These are phyloP conservation scores for Botrytis sinoallii DNA, from an alignment of 2,329 filamentous ascomycete genomes.

Conservation along the genomic window DNA sequence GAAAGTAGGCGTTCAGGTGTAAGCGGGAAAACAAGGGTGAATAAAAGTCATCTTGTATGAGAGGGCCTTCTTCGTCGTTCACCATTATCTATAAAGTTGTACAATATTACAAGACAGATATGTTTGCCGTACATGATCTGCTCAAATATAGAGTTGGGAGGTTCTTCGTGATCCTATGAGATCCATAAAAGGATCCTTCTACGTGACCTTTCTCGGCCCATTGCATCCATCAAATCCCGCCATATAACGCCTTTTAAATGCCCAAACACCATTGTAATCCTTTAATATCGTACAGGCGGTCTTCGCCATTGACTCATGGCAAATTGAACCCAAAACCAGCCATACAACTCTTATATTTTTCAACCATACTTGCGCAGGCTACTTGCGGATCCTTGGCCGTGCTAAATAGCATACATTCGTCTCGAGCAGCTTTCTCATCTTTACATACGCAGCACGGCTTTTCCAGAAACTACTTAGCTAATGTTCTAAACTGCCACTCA, in stretches of 20 bases:
- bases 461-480: slow-evolving; percentile 8
- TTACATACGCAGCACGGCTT: slow-evolving; percentile 98
- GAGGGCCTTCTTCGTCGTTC: not conserved
- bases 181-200: slow-evolving; percentile 4
- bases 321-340: slow-evolving; percentile 81
- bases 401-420: slow-evolving; percentile 99
- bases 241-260: slow-evolving; percentile 30
- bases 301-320: slow-evolving; percentile 25
- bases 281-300: slow-evolving; percentile 10
- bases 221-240: not conserved
- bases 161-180: slow-evolving; percentile 18
- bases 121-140: not conserved
- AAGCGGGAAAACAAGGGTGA: not conserved
- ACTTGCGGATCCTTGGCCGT: slow-evolving; percentile 75
- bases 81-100: slow-evolving; percentile 5
- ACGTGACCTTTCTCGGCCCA: not conserved
- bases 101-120: slow-evolving; percentile 3
- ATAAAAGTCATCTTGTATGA: not conserved
- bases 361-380: slow-evolving; percentile 79
- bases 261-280: slow-evolving; percentile 23
- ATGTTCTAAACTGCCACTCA: not conserved
- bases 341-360: slow-evolving; percentile 90
- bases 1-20: slow-evolving; percentile 15
- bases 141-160: slow-evolving; percentile 29
- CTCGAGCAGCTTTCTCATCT: slow-evolving; percentile 84